A percentile compares a stretch with the other conserved stretches of the same genome.
Conservation (phyloP, 805 yeast genomes). For the Cephaloascus fragrans region DNA sequence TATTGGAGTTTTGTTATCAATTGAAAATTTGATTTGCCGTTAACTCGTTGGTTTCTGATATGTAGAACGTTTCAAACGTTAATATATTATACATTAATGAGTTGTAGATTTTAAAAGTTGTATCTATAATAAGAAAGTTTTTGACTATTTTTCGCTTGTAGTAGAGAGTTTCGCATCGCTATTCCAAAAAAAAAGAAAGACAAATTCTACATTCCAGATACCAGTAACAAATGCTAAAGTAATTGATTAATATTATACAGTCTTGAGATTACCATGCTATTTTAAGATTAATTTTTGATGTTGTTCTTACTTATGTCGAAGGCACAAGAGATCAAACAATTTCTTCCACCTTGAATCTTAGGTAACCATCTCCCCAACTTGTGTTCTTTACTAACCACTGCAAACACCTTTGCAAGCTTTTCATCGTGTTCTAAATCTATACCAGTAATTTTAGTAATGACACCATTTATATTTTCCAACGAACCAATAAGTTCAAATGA, state of each 20-base stretch:
- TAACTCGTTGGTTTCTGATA: background rate
- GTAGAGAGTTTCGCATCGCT: too few relatives aligned
- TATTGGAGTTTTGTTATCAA: background rate
- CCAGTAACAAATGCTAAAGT: too few relatives aligned
- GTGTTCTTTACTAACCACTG: slow-evolving; percentile 75
- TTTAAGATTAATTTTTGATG: too few relatives aligned
- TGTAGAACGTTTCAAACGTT: background rate
- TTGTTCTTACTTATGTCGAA: slow-evolving; percentile 18
- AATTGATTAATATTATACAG: too few relatives aligned
- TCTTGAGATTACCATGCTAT: too few relatives aligned
- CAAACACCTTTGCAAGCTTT: slow-evolving; percentile 37
- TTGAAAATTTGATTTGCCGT: background rate
- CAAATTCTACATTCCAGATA: too few relatives aligned
- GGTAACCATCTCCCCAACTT: slow-evolving; percentile 81
- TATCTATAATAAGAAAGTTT: too few relatives aligned
- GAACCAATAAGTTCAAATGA: slow-evolving; percentile 48
- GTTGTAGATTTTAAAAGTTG: background rate
- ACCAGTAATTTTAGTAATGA: slow-evolving; percentile 46
- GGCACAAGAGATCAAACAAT: slow-evolving; percentile 51
- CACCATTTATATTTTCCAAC: slow-evolving; percentile 54
- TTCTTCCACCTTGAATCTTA: slow-evolving; percentile 56
- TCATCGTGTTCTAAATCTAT: slow-evolving; percentile 44
- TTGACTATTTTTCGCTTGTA: too few relatives aligned
- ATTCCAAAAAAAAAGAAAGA: too few relatives aligned
- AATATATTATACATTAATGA: background rate